These are phyloP conservation scores for Gnomoniopsis smithogilvyi DNA, from an alignment of 2,329 filamentous ascomycete genomes.

Conservation along the genomic window DNA sequence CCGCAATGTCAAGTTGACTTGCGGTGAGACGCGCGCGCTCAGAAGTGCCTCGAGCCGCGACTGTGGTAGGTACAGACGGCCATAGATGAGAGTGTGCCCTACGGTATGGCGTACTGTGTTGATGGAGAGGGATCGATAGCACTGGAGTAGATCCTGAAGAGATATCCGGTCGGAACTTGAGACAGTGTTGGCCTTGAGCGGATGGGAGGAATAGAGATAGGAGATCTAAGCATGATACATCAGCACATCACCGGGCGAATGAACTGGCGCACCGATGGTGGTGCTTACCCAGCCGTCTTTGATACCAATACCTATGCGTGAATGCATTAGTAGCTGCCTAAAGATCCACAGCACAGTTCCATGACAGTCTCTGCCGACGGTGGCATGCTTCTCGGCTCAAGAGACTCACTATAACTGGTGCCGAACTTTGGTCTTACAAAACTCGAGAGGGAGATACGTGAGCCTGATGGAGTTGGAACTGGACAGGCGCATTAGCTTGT, in stretches of 20 bases:
- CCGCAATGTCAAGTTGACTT: slow-evolving; percentile 75
- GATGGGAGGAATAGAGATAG: slow-evolving; percentile 89
- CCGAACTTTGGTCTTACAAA: slow-evolving; percentile 91
- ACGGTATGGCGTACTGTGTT: slow-evolving; percentile 3
- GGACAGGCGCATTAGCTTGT: too few species aligned
- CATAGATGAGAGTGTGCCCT: slow-evolving; percentile 60
- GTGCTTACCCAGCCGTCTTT: slow-evolving; percentile 78
- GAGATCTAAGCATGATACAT: slow-evolving; percentile 50
- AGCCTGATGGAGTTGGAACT: slow-evolving; percentile 73
- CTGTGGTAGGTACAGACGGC: slow-evolving; percentile 76
- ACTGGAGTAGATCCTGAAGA: slow-evolving; percentile 72
- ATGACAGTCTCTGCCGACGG: too few species aligned
- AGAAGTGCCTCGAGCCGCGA: slow-evolving; percentile 86
- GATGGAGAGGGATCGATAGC: slow-evolving; percentile 73
- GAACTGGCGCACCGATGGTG: background rate
- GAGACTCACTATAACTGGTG: slow-evolving; percentile 70
- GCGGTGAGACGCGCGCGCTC: slow-evolving; percentile 72
- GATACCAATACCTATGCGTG: slow-evolving; percentile 57
- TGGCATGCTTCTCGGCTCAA: too few species aligned
- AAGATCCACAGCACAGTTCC: too few species aligned
- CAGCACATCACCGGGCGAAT: background rate
- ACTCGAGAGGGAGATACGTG: slow-evolving; percentile 85
- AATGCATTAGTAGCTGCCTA: too few species aligned
- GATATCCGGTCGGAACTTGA: slow-evolving; percentile 72
- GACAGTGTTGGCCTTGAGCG: slow-evolving; percentile 62